Base-by-base conservation (phyloP, 148 eudicot genomes). In the Chenopodium quinoa region DNA sequence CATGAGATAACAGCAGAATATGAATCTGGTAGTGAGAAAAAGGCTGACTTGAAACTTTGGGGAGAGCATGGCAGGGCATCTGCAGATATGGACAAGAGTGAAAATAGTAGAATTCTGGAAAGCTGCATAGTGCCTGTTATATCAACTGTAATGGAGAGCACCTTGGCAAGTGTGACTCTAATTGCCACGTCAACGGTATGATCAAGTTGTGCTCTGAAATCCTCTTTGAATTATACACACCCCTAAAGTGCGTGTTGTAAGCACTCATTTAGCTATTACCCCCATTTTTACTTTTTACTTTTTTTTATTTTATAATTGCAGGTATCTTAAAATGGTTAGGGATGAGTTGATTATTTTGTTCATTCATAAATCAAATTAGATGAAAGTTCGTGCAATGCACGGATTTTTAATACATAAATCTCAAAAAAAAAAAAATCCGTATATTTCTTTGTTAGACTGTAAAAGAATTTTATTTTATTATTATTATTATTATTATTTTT, bases 101-200 rank as follows among this genome's bases (percentile, higher is more conserved):
- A 20, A 25, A 63, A n/a, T 20, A 7, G 13, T 20, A 63, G 27
- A 63, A 63, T 63, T 63, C 27, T n/a, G 66, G 66, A 63, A 63
- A 63, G 66, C 27, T 4, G 9, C 9, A n/a, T 5, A 20, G 25
- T 63, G 66, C 66, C 27, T 63, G 6, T 29, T n/a, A n/a, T 63
- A n/a, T 63, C 27, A 63, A 63, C 1, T 63, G 27, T 76, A 48
- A 67, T 58, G 67, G 73, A 78, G 68, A 78, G 27, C 14, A 47
- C 80, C 58, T 47, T 54, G 60, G 60, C 63, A 27, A n/a, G 44
- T 46, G 73, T 48, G 17, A 47, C 9, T 17, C 29, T 20, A 8
- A 9, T 46, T 7, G 69, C 60, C 60, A 54, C 14, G 60, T 13
- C 60, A 54, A 54, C 50, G 80, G 80, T 78, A n/a, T 66, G 80